Percentiles rank a stretch among this genome's conserved stretches.
Conservation (phyloP, 2,329 filamentous ascomycete species). For the Sarocladium brachiariae region DNA sequence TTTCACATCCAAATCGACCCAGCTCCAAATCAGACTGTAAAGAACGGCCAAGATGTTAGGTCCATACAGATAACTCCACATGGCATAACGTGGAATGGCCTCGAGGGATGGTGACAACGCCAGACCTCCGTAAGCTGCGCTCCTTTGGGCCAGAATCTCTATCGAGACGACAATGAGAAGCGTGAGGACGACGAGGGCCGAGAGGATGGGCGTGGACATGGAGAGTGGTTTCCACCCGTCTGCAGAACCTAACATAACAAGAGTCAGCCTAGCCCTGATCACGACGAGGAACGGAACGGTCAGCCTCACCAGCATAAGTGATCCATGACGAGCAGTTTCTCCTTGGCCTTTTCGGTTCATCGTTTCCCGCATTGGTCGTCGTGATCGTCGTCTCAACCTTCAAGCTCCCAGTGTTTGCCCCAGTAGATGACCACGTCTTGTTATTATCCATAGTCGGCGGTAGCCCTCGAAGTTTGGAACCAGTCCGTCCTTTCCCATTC, state of each 20-base stretch:
- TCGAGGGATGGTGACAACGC: slow-evolving; percentile 18
- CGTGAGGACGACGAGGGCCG: slow-evolving; percentile 27
- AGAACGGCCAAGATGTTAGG: slow-evolving; percentile 48
- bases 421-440: not conserved
- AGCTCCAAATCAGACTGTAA: slow-evolving; percentile 51
- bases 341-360: not conserved
- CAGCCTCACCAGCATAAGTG: not conserved
- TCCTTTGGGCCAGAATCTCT: slow-evolving; percentile 36
- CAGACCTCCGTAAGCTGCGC: slow-evolving; percentile 33
- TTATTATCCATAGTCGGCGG: not conserved
- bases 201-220: slow-evolving; percentile 25
- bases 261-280: too few species aligned
- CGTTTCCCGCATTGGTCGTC: not conserved
- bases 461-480: too few species aligned
- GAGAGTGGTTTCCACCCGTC: slow-evolving; percentile 12
- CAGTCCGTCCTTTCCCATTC: too few species aligned
- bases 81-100: slow-evolving; percentile 27
- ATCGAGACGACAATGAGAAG: slow-evolving; percentile 34
- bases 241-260: not conserved
- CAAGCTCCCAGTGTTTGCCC: not conserved
- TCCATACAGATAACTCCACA: slow-evolving; percentile 40
- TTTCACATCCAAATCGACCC: slow-evolving; percentile 53
- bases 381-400: not conserved
- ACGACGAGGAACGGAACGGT: too few species aligned
- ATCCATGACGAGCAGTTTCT: not conserved